Evolutionary conservation across 179 eudicot genomes (phyloP).

Genomic region (Silene coronaria): DNA sequence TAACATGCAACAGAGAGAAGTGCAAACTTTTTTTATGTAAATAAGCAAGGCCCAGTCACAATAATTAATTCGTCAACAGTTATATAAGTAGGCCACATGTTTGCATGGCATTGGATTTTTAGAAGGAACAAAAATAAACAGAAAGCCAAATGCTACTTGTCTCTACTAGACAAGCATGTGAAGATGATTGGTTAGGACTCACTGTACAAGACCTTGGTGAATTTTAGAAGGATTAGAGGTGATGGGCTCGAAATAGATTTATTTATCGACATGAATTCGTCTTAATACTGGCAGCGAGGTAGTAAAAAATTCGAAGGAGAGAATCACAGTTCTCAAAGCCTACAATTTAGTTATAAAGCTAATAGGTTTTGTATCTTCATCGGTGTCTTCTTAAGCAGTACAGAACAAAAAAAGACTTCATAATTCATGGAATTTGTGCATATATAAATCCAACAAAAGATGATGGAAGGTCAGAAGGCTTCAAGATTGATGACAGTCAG

Average conservation of each 20-base stretch:
- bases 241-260: not conserved
- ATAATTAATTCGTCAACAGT: not conserved
- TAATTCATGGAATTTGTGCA: not conserved
- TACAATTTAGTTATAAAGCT: not conserved
- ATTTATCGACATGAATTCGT: not conserved
- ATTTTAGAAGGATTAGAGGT: not conserved
- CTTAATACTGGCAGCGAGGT: not conserved
- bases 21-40: not conserved
- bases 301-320: not conserved
- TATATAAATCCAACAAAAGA: not conserved
- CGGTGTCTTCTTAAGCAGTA: slow-evolving; percentile 3
- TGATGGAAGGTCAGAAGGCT: not conserved
- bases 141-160: not conserved
- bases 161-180: not conserved
- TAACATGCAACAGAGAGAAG: not conserved
- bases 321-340: not conserved
- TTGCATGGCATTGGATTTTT: no score
- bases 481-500: not conserved
- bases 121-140: not conserved
- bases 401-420: not conserved
- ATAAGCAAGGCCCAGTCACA: not conserved
- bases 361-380: not conserved
- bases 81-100: no score
- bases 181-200: not conserved
- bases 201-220: not conserved